Evolutionary conservation across 164 flowering plant species (phyloP), one percentile per base, ranked within the genome.

Genomic region (Kingdonia uniflora): DNA sequence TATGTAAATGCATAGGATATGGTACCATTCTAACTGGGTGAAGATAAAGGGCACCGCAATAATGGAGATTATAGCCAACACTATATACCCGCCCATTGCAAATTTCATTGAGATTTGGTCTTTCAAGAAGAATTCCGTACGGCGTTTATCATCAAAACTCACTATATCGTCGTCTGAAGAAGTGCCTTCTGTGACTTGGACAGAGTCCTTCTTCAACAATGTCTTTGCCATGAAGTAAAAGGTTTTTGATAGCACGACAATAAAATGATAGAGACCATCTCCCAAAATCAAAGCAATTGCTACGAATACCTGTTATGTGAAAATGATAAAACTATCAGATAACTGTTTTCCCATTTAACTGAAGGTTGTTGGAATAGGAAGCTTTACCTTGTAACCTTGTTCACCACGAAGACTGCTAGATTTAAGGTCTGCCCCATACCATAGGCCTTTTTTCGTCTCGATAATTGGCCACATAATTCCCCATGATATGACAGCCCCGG

Each of bases 211-310:
- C 21, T 51, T 44, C 17, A 37, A 24, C 6, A 56, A 56, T 19
- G 50, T 6, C 35, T 7, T 52, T 25, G 0, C 5, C 3, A 66
- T 0, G 56, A 5, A 41, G 3, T 7, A 7, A 1, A 50, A 11
- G 20, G 72, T 59, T 54, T 22, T 56, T 2, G 13, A 2, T 0
- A 72, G 21, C 57, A 72, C 56, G 1, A 37, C 35, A 1, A 59
- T 8, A 21, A 72, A 59, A 55, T 68, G 49, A 29, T 23, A 68
- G 21, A 72, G 72, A 1, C 76, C 76, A 33, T 72, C 73, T 19
- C 76, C 76, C 1, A 72, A 57, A 17, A 68, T 68, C 55, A 65
- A 48, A 15, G 68, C 70, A 39, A 68, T 68, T 12, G 70, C 38
- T 1, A 68, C 63, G 45, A 72, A 72, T 13, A 72, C 65, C 72